These are phyloP conservation scores for Papiliotrema fonsecae DNA, from an alignment of 1,284 basidiomycete species.

Conservation along the genomic window DNA sequence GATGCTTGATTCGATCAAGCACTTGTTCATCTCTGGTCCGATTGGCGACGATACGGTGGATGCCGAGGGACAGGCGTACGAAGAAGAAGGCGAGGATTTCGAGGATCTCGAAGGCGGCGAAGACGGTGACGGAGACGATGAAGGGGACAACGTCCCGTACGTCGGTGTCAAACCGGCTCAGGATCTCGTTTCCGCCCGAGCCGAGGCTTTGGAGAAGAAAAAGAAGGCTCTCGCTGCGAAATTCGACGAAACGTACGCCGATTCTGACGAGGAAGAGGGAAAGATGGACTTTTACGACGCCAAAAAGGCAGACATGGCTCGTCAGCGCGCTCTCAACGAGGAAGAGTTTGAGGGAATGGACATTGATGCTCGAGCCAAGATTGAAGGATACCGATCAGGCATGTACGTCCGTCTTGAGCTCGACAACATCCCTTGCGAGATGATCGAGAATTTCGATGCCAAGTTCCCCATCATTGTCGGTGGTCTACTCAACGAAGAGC, in stretches of 20 bases:
- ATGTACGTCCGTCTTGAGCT: slow-evolving; percentile 94
- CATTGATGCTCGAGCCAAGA: slow-evolving; percentile 67
- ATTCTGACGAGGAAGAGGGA: slow-evolving; percentile 65
- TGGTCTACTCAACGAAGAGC: slow-evolving; percentile 85
- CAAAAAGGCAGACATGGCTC: slow-evolving; percentile 86
- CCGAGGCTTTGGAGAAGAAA: slow-evolving; percentile 68
- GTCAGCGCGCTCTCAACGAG: slow-evolving; percentile 77
- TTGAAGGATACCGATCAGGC: slow-evolving; percentile 88
- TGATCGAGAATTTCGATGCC: slow-evolving; percentile 91
- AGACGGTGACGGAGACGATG: slow-evolving; percentile 49
- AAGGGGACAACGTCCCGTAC: slow-evolving; percentile 45
- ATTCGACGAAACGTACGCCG: slow-evolving; percentile 96
- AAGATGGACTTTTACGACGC: slow-evolving; percentile 83
- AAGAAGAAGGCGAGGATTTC: slow-evolving; percentile 52
- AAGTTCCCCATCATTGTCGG: slow-evolving; percentile 86
- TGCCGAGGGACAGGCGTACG: slow-evolving; percentile 48
- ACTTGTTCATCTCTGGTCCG: slow-evolving; percentile 84
- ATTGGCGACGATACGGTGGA: slow-evolving; percentile 38
- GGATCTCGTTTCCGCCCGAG: slow-evolving; percentile 50
- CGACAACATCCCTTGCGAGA: slow-evolving; percentile 75
- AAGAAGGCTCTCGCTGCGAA: slow-evolving; percentile 90
- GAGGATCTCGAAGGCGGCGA: slow-evolving; percentile 53
- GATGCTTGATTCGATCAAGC: slow-evolving; percentile 76
- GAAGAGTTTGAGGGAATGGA: slow-evolving; percentile 82
- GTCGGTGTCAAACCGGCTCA: slow-evolving; percentile 40